These are phyloP conservation scores for Plasmodium relictum DNA, from an alignment of 169 alveolate genomes.

Conservation along the genomic window DNA sequence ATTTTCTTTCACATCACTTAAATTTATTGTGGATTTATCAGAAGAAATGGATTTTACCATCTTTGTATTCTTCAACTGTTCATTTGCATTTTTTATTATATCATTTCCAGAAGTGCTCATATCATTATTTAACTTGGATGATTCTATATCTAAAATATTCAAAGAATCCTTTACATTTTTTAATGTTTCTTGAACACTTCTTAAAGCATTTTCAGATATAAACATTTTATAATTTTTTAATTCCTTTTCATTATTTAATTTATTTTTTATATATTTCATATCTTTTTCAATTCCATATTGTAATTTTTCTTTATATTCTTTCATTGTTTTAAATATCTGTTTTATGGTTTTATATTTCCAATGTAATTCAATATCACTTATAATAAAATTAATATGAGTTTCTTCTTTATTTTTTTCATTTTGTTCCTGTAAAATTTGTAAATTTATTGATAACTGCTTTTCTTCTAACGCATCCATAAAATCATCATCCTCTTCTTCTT, in stretches of 20 bases:
- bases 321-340: conserved; percentile 76
- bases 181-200: conserved; percentile 81
- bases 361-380: conserved; percentile 71
- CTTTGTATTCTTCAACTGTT: not conserved
- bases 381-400: conserved; percentile 57
- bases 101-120: not conserved
- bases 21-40: not conserved
- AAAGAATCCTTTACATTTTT: conserved; percentile 78
- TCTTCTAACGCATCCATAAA: conserved; percentile 77
- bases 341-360: conserved; percentile 76
- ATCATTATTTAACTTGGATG: conserved; percentile 4
- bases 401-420: conserved; percentile 75
- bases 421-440: conserved; percentile 69
- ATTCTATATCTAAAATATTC: conserved; percentile 70
- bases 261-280: conserved; percentile 73
- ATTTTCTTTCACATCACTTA: not conserved
- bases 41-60: not conserved
- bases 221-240: conserved; percentile 73
- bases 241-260: conserved; percentile 68
- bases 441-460: conserved; percentile 52
- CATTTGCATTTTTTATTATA: not conserved
- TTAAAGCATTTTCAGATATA: conserved; percentile 70
- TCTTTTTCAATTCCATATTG: conserved; percentile 76
- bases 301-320: conserved; percentile 61
- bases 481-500: conserved; percentile 73